Base-by-base conservation (phyloP, 2,329 filamentous ascomycete genomes). In the Cytospora piceicola region DNA sequence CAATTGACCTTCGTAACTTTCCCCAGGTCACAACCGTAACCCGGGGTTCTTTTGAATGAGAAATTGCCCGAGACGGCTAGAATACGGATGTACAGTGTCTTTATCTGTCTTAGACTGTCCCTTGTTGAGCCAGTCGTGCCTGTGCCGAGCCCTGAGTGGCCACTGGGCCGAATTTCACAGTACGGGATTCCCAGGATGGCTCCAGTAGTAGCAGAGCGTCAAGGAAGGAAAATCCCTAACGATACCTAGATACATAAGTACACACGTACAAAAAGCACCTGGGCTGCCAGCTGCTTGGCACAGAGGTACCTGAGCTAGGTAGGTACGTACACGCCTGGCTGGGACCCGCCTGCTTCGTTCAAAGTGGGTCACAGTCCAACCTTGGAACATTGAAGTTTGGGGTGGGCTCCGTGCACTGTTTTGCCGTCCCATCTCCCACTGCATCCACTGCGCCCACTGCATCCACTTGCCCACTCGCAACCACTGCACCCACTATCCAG, bases 381-480 rank as follows among this genome's bases (percentile, higher is more conserved):
- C 56, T 63, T 54, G 46, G 46, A 49, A 49, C 46, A 49, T 49
- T 22, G n/a, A 24, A 24, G n/a, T 54, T 63, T 39, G 61, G 61
- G 36, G 61, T 57, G 61, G 61, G 61, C 53, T 55, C 59, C 56
- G 61, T 63, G 61, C 61, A 63, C 61, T 63, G 54, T 62, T 63
- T 63, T 63, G 61, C 53, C 36, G 61, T 30, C 34, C 53, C 53
- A 39, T 34, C 42, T 62, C 27, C 30, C 20, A 34, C 54, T 36
- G 30, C 39, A 42, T n/a, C 30, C 20, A 34, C 54, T 36, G 30
- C 39, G n/a, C 34, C 27, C 30, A 32, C 53, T 55, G 34, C 34
- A 36, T 36, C 34, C 34, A 36, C 34, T 15, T 4, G 12, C 34
- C 34, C 34, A 36, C 34, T 36, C 29, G n/a, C 39, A 14, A 42